Evolutionary conservation across 192 early-diverging fungal genomes (phyloP).

Genomic region (Podila verticillata): DNA sequence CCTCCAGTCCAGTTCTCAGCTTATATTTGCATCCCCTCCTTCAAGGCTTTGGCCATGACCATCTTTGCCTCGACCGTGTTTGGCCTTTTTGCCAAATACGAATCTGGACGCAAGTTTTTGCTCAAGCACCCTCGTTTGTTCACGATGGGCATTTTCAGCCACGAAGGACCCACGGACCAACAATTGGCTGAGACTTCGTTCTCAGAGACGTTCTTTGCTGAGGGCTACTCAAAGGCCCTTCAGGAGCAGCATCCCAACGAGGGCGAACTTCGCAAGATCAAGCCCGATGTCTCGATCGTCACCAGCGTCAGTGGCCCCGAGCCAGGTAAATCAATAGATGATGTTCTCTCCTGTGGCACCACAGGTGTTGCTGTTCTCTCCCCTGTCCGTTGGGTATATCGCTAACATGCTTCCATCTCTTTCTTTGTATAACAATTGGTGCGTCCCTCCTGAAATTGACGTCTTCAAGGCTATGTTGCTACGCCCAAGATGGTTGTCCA

Average conservation of each 20-base stretch:
- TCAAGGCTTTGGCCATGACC: constrained; percentile 50
- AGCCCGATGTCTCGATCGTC: constrained; percentile 60
- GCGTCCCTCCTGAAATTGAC: not conserved
- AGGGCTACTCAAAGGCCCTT: constrained; percentile 59
- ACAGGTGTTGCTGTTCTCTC: not conserved
- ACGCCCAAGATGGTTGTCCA: constrained; percentile 68
- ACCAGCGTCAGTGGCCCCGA: constrained; percentile 71
- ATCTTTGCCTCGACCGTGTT: constrained; percentile 59
- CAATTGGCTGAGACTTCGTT: constrained; percentile 67
- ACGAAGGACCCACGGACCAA: constrained; percentile 61
- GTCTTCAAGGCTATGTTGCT: constrained; percentile 59
- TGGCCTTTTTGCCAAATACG: constrained; percentile 55
- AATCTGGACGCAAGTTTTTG: constrained; percentile 64
- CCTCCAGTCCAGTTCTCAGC: constrained; percentile 69
- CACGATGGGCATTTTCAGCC: constrained; percentile 65
- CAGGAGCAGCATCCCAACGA: constrained; percentile 14
- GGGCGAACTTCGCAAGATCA: constrained; percentile 16
- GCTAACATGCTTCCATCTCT: not conserved
- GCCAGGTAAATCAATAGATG: constrained; percentile 37
- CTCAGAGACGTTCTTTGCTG: constrained; percentile 59
- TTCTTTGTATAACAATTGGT: not conserved
- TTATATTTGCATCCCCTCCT: constrained; percentile 62
- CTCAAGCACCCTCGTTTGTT: constrained; percentile 68
- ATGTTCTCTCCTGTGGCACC: not conserved
- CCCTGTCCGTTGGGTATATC: not conserved